Evolutionary conservation across 2,329 filamentous ascomycete species (phyloP).

Genomic region (Raffaelea arxii): DNA sequence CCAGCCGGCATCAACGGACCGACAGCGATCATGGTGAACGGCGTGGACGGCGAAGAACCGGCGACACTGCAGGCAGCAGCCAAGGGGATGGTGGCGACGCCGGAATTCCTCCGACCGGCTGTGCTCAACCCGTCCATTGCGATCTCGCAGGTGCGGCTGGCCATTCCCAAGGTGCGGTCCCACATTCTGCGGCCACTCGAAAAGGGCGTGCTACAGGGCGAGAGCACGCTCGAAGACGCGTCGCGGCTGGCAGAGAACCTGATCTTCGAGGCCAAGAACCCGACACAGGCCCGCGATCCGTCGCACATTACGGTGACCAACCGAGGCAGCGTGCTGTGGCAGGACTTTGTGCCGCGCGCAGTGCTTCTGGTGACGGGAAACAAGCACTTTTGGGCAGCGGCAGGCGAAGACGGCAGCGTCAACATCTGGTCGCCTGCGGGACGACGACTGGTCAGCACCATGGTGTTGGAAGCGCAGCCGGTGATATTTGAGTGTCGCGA

Average conservation of each 20-base stretch:
- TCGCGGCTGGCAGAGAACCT: slow-evolving; percentile 57
- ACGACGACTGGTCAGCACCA: slow-evolving; percentile 70
- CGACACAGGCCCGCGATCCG: slow-evolving; percentile 66
- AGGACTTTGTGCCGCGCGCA: slow-evolving; percentile 80
- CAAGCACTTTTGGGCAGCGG: slow-evolving; percentile 82
- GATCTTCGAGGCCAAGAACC: slow-evolving; percentile 83
- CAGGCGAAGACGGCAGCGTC: slow-evolving; percentile 84
- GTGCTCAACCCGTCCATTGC: slow-evolving; percentile 74
- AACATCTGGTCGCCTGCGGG: slow-evolving; percentile 91
- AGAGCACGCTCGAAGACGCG: slow-evolving; percentile 49
- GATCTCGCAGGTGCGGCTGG: slow-evolving; percentile 74
- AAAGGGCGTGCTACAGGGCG: slow-evolving; percentile 44
- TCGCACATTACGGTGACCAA: slow-evolving; percentile 75
- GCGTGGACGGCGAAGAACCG: slow-evolving; percentile 66
- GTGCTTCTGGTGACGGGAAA: slow-evolving; percentile 89
- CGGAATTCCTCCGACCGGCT: slow-evolving; percentile 80
- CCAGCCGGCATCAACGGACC: slow-evolving; percentile 4
- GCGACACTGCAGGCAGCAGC: slow-evolving; percentile 53
- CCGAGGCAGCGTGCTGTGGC: slow-evolving; percentile 75
- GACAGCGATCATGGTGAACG: slow-evolving; percentile 61
- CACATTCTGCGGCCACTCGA: slow-evolving; percentile 79
- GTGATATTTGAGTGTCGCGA: slow-evolving; percentile 88
- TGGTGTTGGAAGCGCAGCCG: slow-evolving; percentile 83
- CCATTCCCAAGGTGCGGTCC: slow-evolving; percentile 75
- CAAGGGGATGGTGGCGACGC: slow-evolving; percentile 56